Evolutionary conservation across 257 asterid genomes (phyloP), one percentile per base, ranked within the genome.

Genomic region (Thymus mandschuricus): DNA sequence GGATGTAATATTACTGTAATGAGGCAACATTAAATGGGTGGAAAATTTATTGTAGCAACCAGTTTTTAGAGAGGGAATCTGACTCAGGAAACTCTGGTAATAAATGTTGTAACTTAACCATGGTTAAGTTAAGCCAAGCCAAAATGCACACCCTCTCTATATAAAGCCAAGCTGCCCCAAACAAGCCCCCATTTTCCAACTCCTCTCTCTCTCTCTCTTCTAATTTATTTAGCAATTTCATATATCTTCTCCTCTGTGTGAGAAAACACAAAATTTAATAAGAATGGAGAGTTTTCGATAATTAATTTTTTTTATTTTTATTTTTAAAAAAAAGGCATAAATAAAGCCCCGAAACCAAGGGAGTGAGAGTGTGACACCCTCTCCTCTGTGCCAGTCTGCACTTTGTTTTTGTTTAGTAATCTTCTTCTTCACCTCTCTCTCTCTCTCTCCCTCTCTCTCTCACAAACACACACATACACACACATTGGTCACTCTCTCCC

Each of bases 291-390:
- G 67, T 11, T 29, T 35, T 35, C 40, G 40, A 35, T 35, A 35
- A 35, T 35, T 35, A 35, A 34, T 34, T 30, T 66, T 8, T 8
- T 21, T 21, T 21, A 21, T 21, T 21, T 21, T 21, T 21, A 21
- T 21, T 21, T 21, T 43, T 30, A 30, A 69, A 70, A 66, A 69
- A 45, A 5, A 70, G 57, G 77, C 79, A 63, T 78, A 80, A 84
- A 82, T 79, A 80, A 79, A 74, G 81, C 75, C 70, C 76, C 81
- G 59, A 78, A 74, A 77, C 84, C 81, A 81, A 81, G 78, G 77
- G 74, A 66, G 81, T 68, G 84, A 71, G 86, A 68, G 84, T 76
- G 87, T 72, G 79, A 74, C 77, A 77, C 82, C 70, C 35, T 82
- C 74, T 67, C 70, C 35, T 82, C 74, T 67, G 82, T 70, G 79